Conservation (phyloP, 805 yeast genomes). For the Lachancea nothofagi region DNA sequence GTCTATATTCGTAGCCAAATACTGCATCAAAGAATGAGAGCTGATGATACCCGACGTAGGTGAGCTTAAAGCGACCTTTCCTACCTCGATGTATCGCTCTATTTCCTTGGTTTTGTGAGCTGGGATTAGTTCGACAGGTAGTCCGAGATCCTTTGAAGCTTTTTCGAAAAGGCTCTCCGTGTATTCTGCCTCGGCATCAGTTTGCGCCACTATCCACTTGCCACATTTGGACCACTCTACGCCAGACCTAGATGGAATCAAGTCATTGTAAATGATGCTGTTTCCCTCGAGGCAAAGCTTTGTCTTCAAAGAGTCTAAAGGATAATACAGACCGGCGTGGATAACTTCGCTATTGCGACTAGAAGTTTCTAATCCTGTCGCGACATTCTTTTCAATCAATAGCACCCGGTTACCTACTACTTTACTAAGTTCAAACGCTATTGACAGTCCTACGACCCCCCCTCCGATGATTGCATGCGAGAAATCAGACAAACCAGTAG, state of each 20-base stretch:
- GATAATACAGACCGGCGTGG: conserved; percentile 86
- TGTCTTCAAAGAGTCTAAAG: conserved; percentile 60
- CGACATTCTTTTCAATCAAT: conserved; percentile 61
- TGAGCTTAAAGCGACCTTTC: conserved; percentile 56
- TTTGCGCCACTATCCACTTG: conserved; percentile 84
- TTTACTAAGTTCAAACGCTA: conserved; percentile 62
- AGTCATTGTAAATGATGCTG: conserved; percentile 50
- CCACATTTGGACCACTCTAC: conserved; percentile 66
- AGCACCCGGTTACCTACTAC: conserved; percentile 47
- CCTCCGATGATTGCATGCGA: conserved; percentile 77
- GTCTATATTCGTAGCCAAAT: conserved; percentile 49
- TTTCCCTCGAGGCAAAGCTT: conserved; percentile 73
- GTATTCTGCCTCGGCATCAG: conserved; percentile 53
- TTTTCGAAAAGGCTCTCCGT: conserved; percentile 48
- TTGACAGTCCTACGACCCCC: conserved; percentile 78
- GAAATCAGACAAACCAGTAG: conserved; percentile 38
- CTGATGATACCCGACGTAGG: conserved; percentile 83
- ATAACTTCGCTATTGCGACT: conserved; percentile 90
- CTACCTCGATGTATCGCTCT: conserved; percentile 67
- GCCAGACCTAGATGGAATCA: conserved; percentile 37
- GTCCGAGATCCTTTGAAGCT: conserved; percentile 44
- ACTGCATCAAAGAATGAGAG: conserved; percentile 71
- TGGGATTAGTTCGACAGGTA: conserved; percentile 55
- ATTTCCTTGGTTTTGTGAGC: conserved; percentile 38
- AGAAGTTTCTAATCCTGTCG: conserved; percentile 74